Conservation (phyloP, 345 rosid genomes). For the Bruguiera parviflora region DNA sequence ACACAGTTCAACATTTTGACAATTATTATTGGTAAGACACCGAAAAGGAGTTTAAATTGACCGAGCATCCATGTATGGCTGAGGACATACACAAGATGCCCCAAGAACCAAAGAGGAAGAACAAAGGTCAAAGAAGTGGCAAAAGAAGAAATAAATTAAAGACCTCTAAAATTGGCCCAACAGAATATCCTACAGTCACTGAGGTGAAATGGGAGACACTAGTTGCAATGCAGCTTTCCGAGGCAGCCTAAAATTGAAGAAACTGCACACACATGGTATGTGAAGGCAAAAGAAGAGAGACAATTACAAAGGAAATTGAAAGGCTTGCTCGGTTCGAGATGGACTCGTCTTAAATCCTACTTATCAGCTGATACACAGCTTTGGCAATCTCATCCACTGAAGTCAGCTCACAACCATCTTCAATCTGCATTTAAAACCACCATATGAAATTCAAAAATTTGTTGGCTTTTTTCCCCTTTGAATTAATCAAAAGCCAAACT, state of each 20-base stretch:
- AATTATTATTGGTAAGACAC: background rate
- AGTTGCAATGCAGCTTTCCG: slow-evolving; percentile 20
- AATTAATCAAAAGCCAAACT: background rate
- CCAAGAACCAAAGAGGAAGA: background rate
- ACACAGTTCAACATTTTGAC: background rate
- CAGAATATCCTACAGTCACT: slow-evolving; percentile 13
- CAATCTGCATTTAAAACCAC: slow-evolving; percentile 55
- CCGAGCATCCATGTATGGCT: slow-evolving; percentile 16
- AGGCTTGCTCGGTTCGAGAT: slow-evolving; percentile 1
- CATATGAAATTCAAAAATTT: background rate
- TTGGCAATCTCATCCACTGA: slow-evolving; percentile 76
- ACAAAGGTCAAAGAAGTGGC: background rate
- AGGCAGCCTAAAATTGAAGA: slow-evolving; percentile 18
- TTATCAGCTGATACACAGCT: slow-evolving; percentile 58
- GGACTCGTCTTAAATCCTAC: slow-evolving; percentile 54
- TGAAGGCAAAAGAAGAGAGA: slow-evolving; percentile 1
- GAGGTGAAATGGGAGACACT: slow-evolving; percentile 16
- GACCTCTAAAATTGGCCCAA: slow-evolving; percentile 10
- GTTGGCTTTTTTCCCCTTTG: background rate
- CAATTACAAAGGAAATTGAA: background rate
- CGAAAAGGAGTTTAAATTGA: slow-evolving; percentile 21
- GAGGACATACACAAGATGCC: slow-evolving; percentile 5
- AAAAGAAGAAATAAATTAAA: background rate
- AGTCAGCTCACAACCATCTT: slow-evolving; percentile 71
- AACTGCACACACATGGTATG: slow-evolving; percentile 16